Conservation (phyloP, 2,329 filamentous ascomycete genomes). For the Coniella lustricola region DNA sequence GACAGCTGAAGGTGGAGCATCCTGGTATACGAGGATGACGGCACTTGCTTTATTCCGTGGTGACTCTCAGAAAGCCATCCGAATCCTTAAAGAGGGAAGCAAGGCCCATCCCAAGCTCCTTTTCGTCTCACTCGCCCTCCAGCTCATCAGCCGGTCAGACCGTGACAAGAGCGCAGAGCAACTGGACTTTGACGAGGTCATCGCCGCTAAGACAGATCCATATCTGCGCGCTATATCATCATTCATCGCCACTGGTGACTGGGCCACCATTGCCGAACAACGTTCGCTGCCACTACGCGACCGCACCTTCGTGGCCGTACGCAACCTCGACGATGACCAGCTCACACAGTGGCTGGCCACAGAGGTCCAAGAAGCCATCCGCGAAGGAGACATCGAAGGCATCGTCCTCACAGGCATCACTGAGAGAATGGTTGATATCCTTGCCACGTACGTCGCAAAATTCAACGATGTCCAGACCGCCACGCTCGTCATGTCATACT, state of each 20-base stretch:
- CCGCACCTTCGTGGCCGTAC: conserved; percentile 65
- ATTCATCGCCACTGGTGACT: conserved; percentile 69
- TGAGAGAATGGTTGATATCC: conserved; percentile 64
- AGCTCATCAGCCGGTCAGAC: conserved; percentile 50
- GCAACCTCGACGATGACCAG: conserved; percentile 55
- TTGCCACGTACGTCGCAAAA: conserved; percentile 68
- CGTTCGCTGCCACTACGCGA: conserved; percentile 67
- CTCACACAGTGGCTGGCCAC: conserved; percentile 62
- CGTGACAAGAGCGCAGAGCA: conserved; percentile 38
- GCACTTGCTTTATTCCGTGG: conserved; percentile 70
- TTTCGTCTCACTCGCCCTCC: conserved; percentile 61
- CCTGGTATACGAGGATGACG: conserved; percentile 64
- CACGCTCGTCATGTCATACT: conserved; percentile 66
- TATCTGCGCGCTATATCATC: conserved; percentile 75
- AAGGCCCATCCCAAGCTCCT: conserved; percentile 55
- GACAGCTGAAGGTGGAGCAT: conserved; percentile 42
- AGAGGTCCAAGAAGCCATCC: conserved; percentile 53
- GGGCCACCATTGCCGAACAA: conserved; percentile 67
- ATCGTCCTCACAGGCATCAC: conserved; percentile 73
- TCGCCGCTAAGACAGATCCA: conserved; percentile 62
- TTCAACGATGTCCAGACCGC: conserved; percentile 76
- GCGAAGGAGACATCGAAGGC: conserved; percentile 66
- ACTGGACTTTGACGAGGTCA: conserved; percentile 51
- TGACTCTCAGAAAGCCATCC: conserved; percentile 59
- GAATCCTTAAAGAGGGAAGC: conserved; percentile 62